Conservation (phyloP, 2,329 filamentous ascomycete species). For the Reticulascus tulasneorum region DNA sequence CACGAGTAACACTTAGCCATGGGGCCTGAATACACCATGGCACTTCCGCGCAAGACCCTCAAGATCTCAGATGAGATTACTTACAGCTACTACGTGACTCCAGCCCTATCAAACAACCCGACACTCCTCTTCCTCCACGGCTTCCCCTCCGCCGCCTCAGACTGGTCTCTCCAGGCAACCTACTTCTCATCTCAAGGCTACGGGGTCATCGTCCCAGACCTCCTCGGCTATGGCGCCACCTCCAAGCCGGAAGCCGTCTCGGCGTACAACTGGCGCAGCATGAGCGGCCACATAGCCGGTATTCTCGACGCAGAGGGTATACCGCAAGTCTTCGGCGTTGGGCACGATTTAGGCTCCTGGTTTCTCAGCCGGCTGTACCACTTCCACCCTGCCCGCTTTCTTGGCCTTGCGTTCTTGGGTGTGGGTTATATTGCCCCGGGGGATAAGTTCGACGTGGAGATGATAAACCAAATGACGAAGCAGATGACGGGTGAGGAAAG, state of each 20-base stretch:
- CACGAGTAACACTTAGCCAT: not conserved
- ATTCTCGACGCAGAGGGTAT: slow-evolving; percentile 74
- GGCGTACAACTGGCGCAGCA: slow-evolving; percentile 73
- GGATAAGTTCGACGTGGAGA: slow-evolving; percentile 23
- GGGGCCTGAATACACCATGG: not conserved
- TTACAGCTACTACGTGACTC: slow-evolving; percentile 26
- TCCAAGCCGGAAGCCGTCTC: slow-evolving; percentile 74
- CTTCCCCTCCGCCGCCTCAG: slow-evolving; percentile 40
- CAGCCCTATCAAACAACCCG: slow-evolving; percentile 17
- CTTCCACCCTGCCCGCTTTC: slow-evolving; percentile 19
- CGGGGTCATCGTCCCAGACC: slow-evolving; percentile 38
- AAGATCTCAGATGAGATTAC: slow-evolving; percentile 1
- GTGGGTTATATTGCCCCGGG: slow-evolving; percentile 25
- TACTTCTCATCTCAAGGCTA: slow-evolving; percentile 31
- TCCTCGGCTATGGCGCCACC: slow-evolving; percentile 74
- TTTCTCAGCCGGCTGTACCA: slow-evolving; percentile 23
- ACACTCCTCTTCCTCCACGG: slow-evolving; percentile 46
- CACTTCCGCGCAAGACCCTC: slow-evolving; percentile 2
- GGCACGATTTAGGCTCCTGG: slow-evolving; percentile 31
- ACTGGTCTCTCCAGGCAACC: slow-evolving; percentile 36
- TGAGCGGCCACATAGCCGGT: slow-evolving; percentile 75
- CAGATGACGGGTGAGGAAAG: slow-evolving; percentile 6
- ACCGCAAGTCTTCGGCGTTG: slow-evolving; percentile 59
- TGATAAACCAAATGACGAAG: slow-evolving; percentile 26
- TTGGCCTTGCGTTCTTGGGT: slow-evolving; percentile 21